Evolutionary conservation across 305 asterid genomes (phyloP).

Genomic region (Fraxinus sp.): DNA sequence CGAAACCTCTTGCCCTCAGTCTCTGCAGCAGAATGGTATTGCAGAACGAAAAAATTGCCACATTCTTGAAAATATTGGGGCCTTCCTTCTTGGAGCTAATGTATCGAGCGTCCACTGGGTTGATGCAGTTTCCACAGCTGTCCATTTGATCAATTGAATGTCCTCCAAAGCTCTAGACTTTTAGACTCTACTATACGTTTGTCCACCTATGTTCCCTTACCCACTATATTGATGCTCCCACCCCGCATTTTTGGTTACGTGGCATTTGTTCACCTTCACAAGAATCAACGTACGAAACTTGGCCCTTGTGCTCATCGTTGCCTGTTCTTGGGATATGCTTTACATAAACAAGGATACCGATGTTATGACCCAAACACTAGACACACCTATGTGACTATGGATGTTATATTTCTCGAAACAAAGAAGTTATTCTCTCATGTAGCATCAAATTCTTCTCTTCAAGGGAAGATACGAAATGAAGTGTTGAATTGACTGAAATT

Average conservation of each 20-base stretch:
- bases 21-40: background rate
- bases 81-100: background rate
- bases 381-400: background rate
- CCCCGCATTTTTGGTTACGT: background rate
- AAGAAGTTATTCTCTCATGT: background rate
- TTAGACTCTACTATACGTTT: background rate
- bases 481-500: background rate
- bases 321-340: background rate
- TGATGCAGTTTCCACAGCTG: background rate
- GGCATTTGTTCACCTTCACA: background rate
- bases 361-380: background rate
- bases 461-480: background rate
- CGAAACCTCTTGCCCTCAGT: background rate
- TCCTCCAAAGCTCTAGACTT: background rate
- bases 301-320: background rate
- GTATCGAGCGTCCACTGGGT: background rate
- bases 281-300: background rate
- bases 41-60: background rate
- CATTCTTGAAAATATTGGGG: background rate
- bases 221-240: background rate
- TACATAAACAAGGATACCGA: too few relatives aligned
- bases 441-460: background rate
- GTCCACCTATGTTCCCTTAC: background rate
- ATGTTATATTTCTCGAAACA: background rate
- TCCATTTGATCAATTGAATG: background rate